phyloP scores from a whole-genome alignment of 2,329 filamentous ascomycete species.

The Neonectria sp. region DNA sequence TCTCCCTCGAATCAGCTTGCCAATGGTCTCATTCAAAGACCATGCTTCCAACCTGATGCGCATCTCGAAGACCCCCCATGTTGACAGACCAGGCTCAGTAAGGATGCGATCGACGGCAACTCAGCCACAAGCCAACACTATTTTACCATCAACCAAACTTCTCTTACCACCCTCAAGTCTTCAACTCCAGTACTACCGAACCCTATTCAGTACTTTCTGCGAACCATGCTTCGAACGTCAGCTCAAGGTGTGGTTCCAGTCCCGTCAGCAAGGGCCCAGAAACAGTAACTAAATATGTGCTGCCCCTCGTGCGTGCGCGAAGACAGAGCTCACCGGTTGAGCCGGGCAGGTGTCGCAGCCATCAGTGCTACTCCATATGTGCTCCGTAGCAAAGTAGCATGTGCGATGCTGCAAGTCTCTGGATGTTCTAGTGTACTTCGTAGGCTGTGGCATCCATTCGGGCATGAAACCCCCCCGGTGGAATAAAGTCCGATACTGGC shows the following conservation, averaged over 20 bases:
- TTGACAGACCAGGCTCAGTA: constrained; percentile 10
- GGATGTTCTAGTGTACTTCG: background rate
- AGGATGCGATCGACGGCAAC: constrained; percentile 2
- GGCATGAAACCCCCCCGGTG: constrained; percentile 24
- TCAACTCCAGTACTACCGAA: constrained; percentile 16
- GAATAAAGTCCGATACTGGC: constrained; percentile 26
- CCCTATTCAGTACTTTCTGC: constrained; percentile 17
- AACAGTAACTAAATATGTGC: constrained; percentile 1
- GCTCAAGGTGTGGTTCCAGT: background rate
- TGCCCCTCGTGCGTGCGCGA: constrained; percentile 1
- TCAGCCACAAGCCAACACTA: background rate
- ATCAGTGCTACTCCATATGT: background rate
- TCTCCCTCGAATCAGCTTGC: constrained; percentile 27
- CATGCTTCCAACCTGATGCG: constrained; percentile 8
- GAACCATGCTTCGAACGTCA: background rate
- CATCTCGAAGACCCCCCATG: constrained; percentile 14
- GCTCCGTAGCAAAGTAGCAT: background rate
- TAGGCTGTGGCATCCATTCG: constrained; percentile 7
- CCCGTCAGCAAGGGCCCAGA: background rate
- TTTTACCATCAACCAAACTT: background rate
- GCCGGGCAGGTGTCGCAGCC: background rate
- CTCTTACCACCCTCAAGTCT: background rate
- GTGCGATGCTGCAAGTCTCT: constrained; percentile 8
- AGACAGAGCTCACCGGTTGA: constrained; percentile 11
- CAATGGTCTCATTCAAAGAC: constrained; percentile 17